These are phyloP conservation scores for Ganoderma lingzhi DNA, from an alignment of 1,284 basidiomycete species.

Conservation along the genomic window DNA sequence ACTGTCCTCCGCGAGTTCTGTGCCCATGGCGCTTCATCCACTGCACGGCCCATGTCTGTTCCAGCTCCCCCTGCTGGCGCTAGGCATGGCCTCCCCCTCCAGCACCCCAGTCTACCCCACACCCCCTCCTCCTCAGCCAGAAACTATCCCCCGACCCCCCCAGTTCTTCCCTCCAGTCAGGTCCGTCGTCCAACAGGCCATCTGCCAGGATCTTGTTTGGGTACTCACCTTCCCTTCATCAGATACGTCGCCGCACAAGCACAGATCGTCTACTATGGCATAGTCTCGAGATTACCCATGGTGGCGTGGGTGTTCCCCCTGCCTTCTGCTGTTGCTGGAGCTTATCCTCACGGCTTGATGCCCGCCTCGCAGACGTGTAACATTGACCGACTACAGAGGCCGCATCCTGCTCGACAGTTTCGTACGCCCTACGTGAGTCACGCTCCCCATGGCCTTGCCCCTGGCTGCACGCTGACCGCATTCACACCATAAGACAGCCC, in stretches of 20 bases:
- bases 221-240: constrained; percentile 5
- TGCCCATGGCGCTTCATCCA: constrained; percentile 30
- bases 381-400: constrained; percentile 59
- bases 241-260: constrained; percentile 58
- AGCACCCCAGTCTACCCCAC: constrained; percentile 22
- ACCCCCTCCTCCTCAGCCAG: constrained; percentile 12
- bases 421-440: constrained; percentile 60
- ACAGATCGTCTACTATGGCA: constrained; percentile 53
- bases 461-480: constrained; percentile 8
- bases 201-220: background rate
- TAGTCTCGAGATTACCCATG: constrained; percentile 52
- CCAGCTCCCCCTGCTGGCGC: constrained; percentile 27
- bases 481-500: constrained; percentile 45
- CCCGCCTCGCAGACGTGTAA: constrained; percentile 43
- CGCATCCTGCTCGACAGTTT: constrained; percentile 57
- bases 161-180: constrained; percentile 36
- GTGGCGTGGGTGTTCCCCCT: constrained; percentile 53
- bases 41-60: constrained; percentile 27
- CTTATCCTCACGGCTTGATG: constrained; percentile 41
- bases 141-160: constrained; percentile 3
- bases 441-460: constrained; percentile 3
- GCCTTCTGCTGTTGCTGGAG: constrained; percentile 13
- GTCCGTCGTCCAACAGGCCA: constrained; percentile 25
- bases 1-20: constrained; percentile 5
- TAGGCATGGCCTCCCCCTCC: constrained; percentile 28